These are phyloP conservation scores for Blastobotrys muscicola DNA, from an alignment of 805 yeast species.

Conservation along the genomic window DNA sequence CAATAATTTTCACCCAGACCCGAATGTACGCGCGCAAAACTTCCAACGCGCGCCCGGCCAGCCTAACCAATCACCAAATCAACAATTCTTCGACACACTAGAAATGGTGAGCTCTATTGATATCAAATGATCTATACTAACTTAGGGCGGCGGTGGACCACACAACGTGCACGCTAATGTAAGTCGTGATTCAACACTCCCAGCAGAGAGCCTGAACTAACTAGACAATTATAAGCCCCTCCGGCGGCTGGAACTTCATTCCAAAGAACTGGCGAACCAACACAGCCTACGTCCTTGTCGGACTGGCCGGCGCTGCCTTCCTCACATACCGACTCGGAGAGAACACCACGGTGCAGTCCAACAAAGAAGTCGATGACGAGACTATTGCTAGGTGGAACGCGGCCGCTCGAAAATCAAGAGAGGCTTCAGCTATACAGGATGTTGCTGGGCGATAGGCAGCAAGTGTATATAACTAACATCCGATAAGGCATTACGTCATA, in stretches of 20 bases:
- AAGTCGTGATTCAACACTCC: too few species aligned
- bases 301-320: constrained; percentile 29
- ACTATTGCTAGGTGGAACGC: constrained; percentile 38
- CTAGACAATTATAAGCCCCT: constrained; percentile 27
- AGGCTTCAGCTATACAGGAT: constrained; percentile 19
- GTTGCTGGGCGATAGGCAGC: constrained; percentile 14
- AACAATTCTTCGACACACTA: too few species aligned
- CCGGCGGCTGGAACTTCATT: constrained; percentile 50
- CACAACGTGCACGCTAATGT: too few species aligned
- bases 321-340: constrained; percentile 32
- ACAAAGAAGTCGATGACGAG: constrained; percentile 30
- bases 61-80: too few species aligned
- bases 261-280: constrained; percentile 43
- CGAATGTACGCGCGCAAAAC: too few species aligned
- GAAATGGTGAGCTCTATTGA: too few species aligned
- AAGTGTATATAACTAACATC: background rate
- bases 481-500: background rate
- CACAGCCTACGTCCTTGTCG: constrained; percentile 33
- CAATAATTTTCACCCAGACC: too few species aligned
- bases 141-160: too few species aligned
- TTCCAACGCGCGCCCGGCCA: too few species aligned
- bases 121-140: too few species aligned
- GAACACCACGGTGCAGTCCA: constrained; percentile 29
- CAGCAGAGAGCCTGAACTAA: background rate
- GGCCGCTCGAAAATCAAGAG: constrained; percentile 35